Conservation (phyloP, 2,329 filamentous ascomycete species). For the Fusarium abutilonis region DNA sequence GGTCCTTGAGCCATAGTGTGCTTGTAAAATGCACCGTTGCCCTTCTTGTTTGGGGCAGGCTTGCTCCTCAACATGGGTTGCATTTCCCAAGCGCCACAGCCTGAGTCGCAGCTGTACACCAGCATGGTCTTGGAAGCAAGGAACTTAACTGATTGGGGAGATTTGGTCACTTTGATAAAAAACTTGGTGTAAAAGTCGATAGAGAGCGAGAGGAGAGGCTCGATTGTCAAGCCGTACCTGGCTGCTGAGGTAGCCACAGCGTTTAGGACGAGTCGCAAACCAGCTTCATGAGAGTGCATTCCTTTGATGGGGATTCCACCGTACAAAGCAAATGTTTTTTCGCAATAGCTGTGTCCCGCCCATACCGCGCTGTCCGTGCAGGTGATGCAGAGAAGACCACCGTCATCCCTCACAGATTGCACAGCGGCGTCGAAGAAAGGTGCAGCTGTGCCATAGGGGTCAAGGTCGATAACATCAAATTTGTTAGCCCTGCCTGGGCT, state of each 20-base stretch:
- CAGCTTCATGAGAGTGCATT: constrained; percentile 85
- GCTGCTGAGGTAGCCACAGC: constrained; percentile 82
- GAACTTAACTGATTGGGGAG: constrained; percentile 88
- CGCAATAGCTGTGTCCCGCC: constrained; percentile 91
- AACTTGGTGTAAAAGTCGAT: constrained; percentile 96
- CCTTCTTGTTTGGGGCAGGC: constrained; percentile 74
- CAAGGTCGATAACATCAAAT: constrained; percentile 95
- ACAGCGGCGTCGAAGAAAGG: constrained; percentile 92
- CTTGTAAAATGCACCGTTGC: constrained; percentile 77
- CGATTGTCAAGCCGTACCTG: constrained; percentile 86
- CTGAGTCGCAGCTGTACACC: constrained; percentile 88
- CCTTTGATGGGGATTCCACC: constrained; percentile 90
- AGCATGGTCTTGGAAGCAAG: constrained; percentile 91
- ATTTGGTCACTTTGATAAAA: constrained; percentile 83
- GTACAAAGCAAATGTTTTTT: constrained; percentile 95
- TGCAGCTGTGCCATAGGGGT: constrained; percentile 93
- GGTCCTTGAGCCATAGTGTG: constrained; percentile 79
- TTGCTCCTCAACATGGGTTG: constrained; percentile 80
- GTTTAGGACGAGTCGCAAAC: constrained; percentile 85
- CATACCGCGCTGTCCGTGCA: constrained; percentile 97
- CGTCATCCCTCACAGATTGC: constrained; percentile 83
- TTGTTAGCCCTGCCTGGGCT: constrained; percentile 57
- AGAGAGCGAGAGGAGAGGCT: constrained; percentile 89
- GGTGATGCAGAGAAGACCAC: constrained; percentile 91
- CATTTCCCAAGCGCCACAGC: constrained; percentile 91